phyloP scores from a whole-genome alignment of 2,329 filamentous ascomycete genomes.

The Colletotrichum tropicicola region DNA sequence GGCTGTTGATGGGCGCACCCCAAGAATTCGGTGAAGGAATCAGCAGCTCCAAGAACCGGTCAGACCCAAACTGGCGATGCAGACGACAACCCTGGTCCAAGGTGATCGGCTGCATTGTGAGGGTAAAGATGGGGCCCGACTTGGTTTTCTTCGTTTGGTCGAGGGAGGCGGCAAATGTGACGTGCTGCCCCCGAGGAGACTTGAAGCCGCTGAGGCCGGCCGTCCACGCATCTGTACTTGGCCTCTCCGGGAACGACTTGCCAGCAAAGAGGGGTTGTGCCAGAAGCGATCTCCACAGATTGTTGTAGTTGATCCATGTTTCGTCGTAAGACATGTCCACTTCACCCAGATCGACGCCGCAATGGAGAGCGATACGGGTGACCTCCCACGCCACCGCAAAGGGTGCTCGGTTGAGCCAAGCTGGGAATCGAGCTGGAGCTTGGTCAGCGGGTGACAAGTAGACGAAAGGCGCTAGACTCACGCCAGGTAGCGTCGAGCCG shows the following conservation, averaged over 20 bases:
- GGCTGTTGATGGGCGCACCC: slow-evolving; percentile 38
- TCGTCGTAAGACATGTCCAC: slow-evolving; percentile 47
- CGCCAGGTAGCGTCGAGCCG: slow-evolving; percentile 13
- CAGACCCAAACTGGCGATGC: slow-evolving; percentile 62
- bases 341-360: slow-evolving; percentile 48
- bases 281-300: slow-evolving; percentile 51
- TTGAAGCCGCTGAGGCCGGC: slow-evolving; percentile 49
- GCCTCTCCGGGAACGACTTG: slow-evolving; percentile 58
- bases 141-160: slow-evolving; percentile 21
- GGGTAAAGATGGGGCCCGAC: slow-evolving; percentile 50
- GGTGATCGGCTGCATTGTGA: slow-evolving; percentile 58
- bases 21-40: slow-evolving; percentile 53
- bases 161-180: slow-evolving; percentile 50
- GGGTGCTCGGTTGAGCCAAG: slow-evolving; percentile 50
- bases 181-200: slow-evolving; percentile 41
- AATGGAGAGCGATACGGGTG: slow-evolving; percentile 56
- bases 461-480: neutral
- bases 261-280: slow-evolving; percentile 49
- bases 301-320: slow-evolving; percentile 52
- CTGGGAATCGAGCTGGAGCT: slow-evolving; percentile 14
- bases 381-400: slow-evolving; percentile 63
- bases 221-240: slow-evolving; percentile 54
- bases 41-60: slow-evolving; percentile 66
- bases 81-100: slow-evolving; percentile 62
- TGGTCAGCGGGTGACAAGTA: too few relatives aligned